Conservation (phyloP, 495 filamentous ascomycete species). For the Xylaria curta region DNA sequence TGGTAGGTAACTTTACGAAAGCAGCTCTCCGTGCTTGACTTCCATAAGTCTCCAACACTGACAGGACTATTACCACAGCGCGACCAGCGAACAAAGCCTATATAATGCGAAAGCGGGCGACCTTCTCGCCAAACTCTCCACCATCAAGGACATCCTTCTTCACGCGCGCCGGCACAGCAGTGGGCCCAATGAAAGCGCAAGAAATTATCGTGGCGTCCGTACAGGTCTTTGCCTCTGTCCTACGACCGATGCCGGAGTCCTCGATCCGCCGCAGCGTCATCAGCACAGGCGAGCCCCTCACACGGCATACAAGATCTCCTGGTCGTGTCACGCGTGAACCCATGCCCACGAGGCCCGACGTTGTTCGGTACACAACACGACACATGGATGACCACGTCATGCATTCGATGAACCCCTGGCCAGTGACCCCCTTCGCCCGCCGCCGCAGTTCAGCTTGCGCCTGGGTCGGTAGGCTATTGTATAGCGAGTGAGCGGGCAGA, state of each 20-base stretch:
- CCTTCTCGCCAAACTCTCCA: background rate
- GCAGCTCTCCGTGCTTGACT: background rate
- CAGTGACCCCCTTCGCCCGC: background rate
- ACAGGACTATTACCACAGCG: background rate
- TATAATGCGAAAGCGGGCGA: background rate
- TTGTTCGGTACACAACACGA: background rate
- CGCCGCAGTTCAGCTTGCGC: background rate
- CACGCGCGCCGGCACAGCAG: background rate
- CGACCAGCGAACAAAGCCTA: background rate
- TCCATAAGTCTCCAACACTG: background rate
- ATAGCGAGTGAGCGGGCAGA: background rate
- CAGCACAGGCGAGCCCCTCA: background rate
- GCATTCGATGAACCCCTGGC: background rate
- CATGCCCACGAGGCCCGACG: background rate
- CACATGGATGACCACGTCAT: slow-evolving; percentile 4
- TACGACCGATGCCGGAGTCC: background rate
- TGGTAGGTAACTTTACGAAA: background rate
- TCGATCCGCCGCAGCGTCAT: background rate
- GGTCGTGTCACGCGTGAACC: background rate
- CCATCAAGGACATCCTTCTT: background rate
- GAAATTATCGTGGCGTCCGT: background rate
- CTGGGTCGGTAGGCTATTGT: background rate
- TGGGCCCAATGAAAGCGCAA: background rate
- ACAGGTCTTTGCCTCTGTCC: background rate
- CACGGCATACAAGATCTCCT: background rate